phyloP scores from a whole-genome alignment of 768 basidiomycete species.

The Lactarius sp. region DNA sequence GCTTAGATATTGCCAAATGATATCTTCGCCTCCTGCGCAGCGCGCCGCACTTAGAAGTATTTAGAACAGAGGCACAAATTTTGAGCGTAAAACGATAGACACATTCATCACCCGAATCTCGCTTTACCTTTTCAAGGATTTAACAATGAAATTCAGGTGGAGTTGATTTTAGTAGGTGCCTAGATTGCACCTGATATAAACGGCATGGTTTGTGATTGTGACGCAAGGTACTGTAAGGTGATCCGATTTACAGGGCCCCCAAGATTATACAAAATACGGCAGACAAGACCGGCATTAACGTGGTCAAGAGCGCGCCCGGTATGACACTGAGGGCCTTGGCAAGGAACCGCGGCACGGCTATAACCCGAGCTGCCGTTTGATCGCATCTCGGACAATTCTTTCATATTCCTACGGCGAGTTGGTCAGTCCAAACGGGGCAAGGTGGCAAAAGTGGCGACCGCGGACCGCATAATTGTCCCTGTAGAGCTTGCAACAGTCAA shows the following conservation, averaged over 20 bases:
- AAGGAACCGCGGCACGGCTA: constrained; percentile 32
- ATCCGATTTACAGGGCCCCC: background rate
- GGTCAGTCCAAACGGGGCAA: background rate
- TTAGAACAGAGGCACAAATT: background rate
- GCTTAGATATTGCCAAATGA: background rate
- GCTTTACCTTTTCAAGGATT: constrained; percentile 10
- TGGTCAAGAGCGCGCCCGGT: background rate
- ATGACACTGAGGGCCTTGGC: background rate
- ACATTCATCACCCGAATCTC: background rate
- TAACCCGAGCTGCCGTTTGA: constrained; percentile 80
- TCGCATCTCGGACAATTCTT: constrained; percentile 72
- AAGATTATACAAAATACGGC: background rate
- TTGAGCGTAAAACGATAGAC: background rate
- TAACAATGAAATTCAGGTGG: background rate
- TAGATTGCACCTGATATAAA: too few species aligned
- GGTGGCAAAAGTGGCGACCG: background rate
- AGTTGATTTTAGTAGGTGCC: background rate
- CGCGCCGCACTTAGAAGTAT: background rate
- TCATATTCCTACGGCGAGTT: constrained; percentile 69
- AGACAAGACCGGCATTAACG: background rate
- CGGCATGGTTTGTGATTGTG: too few species aligned
- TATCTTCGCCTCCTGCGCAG: background rate
- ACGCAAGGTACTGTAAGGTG: too few species aligned
- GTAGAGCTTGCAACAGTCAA: constrained; percentile 96
- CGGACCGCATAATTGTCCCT: constrained; percentile 70